Conservation (phyloP, 257 asterid species). For the Apocynum venetum region DNA sequence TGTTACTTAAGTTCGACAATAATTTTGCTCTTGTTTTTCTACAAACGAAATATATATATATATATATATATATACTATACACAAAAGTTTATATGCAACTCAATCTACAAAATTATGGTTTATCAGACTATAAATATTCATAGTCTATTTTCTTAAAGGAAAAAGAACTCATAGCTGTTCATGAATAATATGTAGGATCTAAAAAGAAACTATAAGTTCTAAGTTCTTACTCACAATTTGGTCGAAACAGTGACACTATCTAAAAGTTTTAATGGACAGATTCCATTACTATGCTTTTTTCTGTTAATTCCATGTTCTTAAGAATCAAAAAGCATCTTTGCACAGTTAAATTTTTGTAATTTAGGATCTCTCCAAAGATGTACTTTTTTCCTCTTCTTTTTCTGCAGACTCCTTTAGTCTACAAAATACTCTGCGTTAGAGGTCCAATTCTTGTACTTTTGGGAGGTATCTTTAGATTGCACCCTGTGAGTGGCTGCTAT, state of each 20-base stretch:
- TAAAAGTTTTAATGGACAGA: neutral
- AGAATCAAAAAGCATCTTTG: slow-evolving; percentile 9
- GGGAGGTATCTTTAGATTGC: slow-evolving; percentile 5
- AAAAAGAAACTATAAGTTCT: no score
- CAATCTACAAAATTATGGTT: no score
- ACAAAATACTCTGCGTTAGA: neutral
- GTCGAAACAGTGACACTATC: neutral
- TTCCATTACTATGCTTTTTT: neutral
- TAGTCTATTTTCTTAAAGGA: no score
- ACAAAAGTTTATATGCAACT: no score
- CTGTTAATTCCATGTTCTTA: neutral
- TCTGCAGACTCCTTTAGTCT: slow-evolving; percentile 17
- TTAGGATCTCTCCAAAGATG: slow-evolving; percentile 18
- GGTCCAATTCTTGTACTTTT: slow-evolving; percentile 6
- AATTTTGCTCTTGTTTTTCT: no score
- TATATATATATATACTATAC: no score
- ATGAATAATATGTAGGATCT: neutral
- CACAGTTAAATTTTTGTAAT: slow-evolving; percentile 7
- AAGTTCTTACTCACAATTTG: neutral
- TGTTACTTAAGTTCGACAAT: no score
- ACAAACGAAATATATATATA: no score
- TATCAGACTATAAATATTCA: no score
- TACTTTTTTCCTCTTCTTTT: slow-evolving; percentile 13
- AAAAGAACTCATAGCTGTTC: neutral
- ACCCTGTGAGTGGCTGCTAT: slow-evolving; percentile 3